These are phyloP conservation scores for Melampsora larici-populina DNA, from an alignment of 1,284 basidiomycete genomes.

Conservation along the genomic window DNA sequence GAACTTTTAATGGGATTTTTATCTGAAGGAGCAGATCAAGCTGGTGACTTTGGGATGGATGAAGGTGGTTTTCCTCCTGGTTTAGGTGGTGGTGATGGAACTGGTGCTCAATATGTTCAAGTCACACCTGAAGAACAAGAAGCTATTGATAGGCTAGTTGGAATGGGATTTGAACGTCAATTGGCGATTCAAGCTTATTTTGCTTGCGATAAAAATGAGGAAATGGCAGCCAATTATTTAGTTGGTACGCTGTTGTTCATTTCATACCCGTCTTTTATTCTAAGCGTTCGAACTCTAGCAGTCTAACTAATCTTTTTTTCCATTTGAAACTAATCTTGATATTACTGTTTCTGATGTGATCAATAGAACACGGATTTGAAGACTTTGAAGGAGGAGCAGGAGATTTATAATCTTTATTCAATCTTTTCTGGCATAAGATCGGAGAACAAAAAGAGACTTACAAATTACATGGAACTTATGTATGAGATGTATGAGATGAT, in stretches of 20 bases:
- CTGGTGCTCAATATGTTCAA: slow-evolving; percentile 37
- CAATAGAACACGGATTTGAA: slow-evolving; percentile 34
- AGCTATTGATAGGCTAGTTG: slow-evolving; percentile 81
- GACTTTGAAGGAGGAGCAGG: slow-evolving; percentile 29
- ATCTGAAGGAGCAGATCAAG: slow-evolving; percentile 47
- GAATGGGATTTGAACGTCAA: slow-evolving; percentile 77
- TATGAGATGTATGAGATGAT: too few species aligned
- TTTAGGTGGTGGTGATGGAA: not conserved
- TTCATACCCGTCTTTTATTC: not conserved
- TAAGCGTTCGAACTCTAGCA: not conserved
- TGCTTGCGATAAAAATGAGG: slow-evolving; percentile 91
- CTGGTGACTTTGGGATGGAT: slow-evolving; percentile 43
- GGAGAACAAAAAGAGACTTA: too few species aligned
- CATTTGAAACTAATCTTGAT: not conserved
- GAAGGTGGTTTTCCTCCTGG: slow-evolving; percentile 45
- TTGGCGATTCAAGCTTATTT: slow-evolving; percentile 78
- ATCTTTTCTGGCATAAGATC: too few species aligned
- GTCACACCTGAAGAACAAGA: slow-evolving; percentile 55
- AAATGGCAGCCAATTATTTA: slow-evolving; percentile 84
- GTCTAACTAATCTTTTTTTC: not conserved
- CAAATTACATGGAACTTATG: too few species aligned
- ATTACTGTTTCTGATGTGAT: not conserved
- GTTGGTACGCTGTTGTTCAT: slow-evolving; percentile 61
- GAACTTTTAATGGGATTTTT: slow-evolving; percentile 49
- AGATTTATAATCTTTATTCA: too few species aligned